These are phyloP conservation scores for Fusarium napiforme DNA, from an alignment of 2,329 filamentous ascomycete genomes.

Conservation along the genomic window DNA sequence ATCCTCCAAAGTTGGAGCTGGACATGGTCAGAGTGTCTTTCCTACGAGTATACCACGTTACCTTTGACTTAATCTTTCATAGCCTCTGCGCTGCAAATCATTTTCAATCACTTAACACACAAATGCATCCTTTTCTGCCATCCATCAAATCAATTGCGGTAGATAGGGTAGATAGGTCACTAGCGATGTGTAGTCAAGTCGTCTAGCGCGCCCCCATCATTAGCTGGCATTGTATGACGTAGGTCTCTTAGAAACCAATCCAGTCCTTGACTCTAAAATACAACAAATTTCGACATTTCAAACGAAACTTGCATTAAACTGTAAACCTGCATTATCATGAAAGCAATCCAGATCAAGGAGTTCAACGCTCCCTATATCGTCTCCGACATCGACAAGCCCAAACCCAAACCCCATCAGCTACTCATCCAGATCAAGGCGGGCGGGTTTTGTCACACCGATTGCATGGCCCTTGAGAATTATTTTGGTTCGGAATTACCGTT, in stretches of 20 bases:
- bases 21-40: neutral
- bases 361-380: neutral
- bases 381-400: neutral
- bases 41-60: fast-evolving
- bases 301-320: too few species aligned
- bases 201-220: neutral
- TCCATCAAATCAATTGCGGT: too few species aligned
- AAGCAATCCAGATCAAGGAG: neutral
- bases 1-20: neutral
- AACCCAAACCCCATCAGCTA: neutral
- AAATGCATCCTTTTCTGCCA: too few species aligned
- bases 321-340: neutral
- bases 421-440: constrained; percentile 1
- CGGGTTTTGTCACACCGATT: constrained; percentile 7
- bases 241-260: neutral
- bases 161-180: neutral
- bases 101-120: fast-evolving
- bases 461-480: constrained; percentile 1
- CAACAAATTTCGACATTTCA: fast-evolving
- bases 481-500: neutral
- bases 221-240: neutral
- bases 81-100: fast-evolving
- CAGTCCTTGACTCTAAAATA: too few species aligned
- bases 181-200: neutral
- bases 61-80: too few species aligned